These are phyloP conservation scores for Botrytis byssoidea DNA, from an alignment of 2,329 filamentous ascomycete genomes.

Conservation along the genomic window DNA sequence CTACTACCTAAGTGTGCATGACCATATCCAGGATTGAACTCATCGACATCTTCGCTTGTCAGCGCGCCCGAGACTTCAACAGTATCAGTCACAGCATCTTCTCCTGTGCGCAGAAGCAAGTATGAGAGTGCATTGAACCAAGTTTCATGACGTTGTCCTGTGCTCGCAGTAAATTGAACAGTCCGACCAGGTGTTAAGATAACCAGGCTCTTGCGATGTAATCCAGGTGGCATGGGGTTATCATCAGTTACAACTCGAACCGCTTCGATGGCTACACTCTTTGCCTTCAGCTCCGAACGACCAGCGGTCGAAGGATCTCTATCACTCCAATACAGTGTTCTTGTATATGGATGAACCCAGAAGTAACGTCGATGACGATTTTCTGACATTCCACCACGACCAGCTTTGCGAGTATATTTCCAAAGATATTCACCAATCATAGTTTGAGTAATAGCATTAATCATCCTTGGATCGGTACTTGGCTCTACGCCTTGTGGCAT, in stretches of 20 bases:
- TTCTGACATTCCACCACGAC: conserved; percentile 82
- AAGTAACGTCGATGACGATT: conserved; percentile 94
- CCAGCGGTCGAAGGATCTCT: conserved; percentile 78
- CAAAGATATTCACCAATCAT: conserved; percentile 99
- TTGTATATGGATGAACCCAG: conserved; percentile 98
- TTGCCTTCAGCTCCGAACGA: conserved; percentile 71
- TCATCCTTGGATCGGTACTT: conserved; percentile 92
- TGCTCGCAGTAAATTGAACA: conserved; percentile 92
- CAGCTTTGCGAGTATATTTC: conserved; percentile 97
- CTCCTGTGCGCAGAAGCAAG: conserved; percentile 74
- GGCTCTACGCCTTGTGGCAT: conserved; percentile 61
- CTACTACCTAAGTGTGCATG: conserved; percentile 41
- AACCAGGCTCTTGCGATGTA: conserved; percentile 90
- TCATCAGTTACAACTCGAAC: conserved; percentile 87
- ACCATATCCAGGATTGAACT: conserved; percentile 70
- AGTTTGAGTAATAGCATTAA: conserved; percentile 97
- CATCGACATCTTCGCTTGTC: conserved; percentile 63
- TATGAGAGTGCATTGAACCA: conserved; percentile 99
- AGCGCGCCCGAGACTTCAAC: conserved; percentile 58
- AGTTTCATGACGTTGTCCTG: conserved; percentile 91
- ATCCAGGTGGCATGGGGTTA: conserved; percentile 90
- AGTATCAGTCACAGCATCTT: conserved; percentile 55
- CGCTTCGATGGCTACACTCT: conserved; percentile 92
- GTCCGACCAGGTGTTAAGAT: conserved; percentile 84
- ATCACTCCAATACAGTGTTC: conserved; percentile 95